These are phyloP conservation scores for Erythrobasidium hasegawianum DNA, from an alignment of 1,284 basidiomycete species.

Conservation along the genomic window DNA sequence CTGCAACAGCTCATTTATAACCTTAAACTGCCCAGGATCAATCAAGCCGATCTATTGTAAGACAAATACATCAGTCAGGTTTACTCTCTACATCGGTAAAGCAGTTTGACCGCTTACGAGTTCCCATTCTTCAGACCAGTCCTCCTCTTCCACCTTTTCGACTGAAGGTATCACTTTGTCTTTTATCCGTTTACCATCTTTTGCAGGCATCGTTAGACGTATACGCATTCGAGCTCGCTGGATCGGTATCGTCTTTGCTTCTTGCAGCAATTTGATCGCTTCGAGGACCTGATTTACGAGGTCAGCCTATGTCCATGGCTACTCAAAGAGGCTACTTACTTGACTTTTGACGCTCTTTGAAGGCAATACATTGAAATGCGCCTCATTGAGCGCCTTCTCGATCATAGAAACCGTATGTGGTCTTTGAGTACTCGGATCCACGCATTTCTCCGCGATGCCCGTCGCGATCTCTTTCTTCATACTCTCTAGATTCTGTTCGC, in stretches of 20 bases:
- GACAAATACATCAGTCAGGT: conserved; percentile 13
- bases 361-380: conserved; percentile 83
- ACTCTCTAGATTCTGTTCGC: conserved; percentile 78
- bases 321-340: conserved; percentile 51
- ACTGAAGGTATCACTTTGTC: conserved; percentile 68
- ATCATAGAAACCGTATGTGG: conserved; percentile 94
- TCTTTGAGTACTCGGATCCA: conserved; percentile 81
- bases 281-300: conserved; percentile 92
- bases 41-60: conserved; percentile 78
- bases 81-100: neutral
- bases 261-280: conserved; percentile 78
- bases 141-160: conserved; percentile 81
- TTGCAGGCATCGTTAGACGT: conserved; percentile 70
- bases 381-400: conserved; percentile 95
- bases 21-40: conserved; percentile 84
- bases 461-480: conserved; percentile 90
- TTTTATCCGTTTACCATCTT: conserved; percentile 68
- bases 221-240: conserved; percentile 90
- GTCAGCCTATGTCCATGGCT: too few relatives aligned
- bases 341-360: conserved; percentile 90
- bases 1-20: conserved; percentile 83
- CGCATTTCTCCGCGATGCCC: conserved; percentile 88
- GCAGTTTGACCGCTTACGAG: conserved; percentile 54
- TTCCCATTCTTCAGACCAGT: conserved; percentile 75
- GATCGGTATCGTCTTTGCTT: conserved; percentile 77